phyloP scores from a whole-genome alignment of 1,139 yeast genomes.

The Kodamaea arcana region DNA sequence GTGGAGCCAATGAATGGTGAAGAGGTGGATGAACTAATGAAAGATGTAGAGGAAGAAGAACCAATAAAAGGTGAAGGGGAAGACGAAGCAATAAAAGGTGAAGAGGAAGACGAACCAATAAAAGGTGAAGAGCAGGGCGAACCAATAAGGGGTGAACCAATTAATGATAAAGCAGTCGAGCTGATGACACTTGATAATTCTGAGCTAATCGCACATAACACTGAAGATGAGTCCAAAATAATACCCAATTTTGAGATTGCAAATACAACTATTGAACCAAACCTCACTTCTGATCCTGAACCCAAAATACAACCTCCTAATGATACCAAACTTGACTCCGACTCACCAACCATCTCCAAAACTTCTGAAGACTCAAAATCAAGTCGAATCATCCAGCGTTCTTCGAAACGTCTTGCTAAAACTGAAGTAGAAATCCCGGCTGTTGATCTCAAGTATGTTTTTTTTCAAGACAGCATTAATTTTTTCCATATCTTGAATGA shows the following conservation, averaged over 20 bases:
- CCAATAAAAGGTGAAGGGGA: slow-evolving; percentile 13
- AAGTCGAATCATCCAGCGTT: slow-evolving; percentile 21
- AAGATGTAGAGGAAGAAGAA: too few species aligned
- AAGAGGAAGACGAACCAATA: background rate
- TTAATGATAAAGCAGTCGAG: too few species aligned
- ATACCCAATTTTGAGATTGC: too few species aligned
- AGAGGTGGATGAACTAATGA: too few species aligned
- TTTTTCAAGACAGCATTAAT: slow-evolving; percentile 23
- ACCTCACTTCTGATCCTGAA: too few species aligned
- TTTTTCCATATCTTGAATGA: slow-evolving; percentile 21
- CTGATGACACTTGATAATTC: too few species aligned
- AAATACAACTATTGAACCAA: too few species aligned
- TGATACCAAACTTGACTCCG: background rate
- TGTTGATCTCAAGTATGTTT: slow-evolving; percentile 18
- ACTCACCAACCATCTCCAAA: background rate
- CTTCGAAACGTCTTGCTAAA: slow-evolving; percentile 37
- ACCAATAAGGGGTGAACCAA: too few species aligned
- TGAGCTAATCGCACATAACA: too few species aligned
- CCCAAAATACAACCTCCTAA: too few species aligned
- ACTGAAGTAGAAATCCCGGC: slow-evolving; percentile 20
- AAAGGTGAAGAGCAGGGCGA: background rate
- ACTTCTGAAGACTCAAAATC: background rate
- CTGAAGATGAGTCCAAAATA: too few species aligned
- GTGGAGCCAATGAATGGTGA: too few species aligned
- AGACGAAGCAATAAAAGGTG: slow-evolving; percentile 3